These are phyloP conservation scores for Plasmodium relictum DNA, from an alignment of 169 alveolate species.

Conservation along the genomic window DNA sequence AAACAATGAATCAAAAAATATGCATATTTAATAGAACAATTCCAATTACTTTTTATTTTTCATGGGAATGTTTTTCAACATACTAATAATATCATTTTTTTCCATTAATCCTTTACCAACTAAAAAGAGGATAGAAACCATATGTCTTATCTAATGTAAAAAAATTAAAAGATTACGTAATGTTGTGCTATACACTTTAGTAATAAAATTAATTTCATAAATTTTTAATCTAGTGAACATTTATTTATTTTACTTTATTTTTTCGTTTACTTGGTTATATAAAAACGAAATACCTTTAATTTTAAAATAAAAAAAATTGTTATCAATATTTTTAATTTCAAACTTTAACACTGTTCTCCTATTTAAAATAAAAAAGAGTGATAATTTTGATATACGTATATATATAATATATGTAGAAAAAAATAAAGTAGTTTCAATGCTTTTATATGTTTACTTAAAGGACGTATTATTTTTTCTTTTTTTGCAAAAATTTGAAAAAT, in stretches of 20 bases:
- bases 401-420: not conserved
- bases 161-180: not conserved
- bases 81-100: conserved; percentile 3
- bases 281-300: conserved; percentile 66
- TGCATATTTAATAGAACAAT: no score
- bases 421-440: not conserved
- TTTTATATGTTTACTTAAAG: conserved; percentile 22
- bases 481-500: conserved; percentile 68
- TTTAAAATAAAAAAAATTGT: conserved; percentile 57
- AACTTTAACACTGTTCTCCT: conserved; percentile 48
- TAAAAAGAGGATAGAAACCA: conserved; percentile 60
- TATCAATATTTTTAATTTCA: conserved; percentile 41
- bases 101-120: conserved; percentile 45
- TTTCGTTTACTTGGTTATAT: conserved; percentile 47
- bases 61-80: conserved; percentile 8
- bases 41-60: conserved; percentile 49
- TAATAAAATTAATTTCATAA: not conserved
- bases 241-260: not conserved
- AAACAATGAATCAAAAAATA: no score
- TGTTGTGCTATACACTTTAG: not conserved
- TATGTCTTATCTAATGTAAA: conserved; percentile 48
- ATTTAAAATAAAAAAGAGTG: not conserved
- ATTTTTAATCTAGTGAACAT: not conserved
- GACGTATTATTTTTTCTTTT: conserved; percentile 39
- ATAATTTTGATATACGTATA: not conserved